phyloP scores from a whole-genome alignment of 768 basidiomycete species.

The Phaeotremella fagi region DNA sequence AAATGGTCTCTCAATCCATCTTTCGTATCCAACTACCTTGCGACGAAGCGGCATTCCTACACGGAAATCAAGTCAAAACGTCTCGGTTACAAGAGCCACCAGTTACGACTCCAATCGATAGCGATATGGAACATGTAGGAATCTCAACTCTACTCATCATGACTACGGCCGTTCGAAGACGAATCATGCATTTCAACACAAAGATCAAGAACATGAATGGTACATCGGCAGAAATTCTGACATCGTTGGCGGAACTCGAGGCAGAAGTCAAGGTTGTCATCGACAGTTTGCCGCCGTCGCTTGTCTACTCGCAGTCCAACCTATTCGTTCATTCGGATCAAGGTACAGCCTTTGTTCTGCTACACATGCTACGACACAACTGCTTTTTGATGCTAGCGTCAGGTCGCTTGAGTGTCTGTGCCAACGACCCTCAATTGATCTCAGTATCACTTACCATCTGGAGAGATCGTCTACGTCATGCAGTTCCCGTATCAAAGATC shows the following conservation, averaged over 20 bases:
- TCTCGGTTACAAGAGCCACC: not conserved
- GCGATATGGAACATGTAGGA: not conserved
- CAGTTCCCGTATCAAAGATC: not conserved
- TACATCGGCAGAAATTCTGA: not conserved
- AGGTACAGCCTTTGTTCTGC: conserved; percentile 1
- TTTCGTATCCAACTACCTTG: conserved; percentile 22
- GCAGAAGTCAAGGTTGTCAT: conserved; percentile 1
- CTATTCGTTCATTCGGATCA: conserved; percentile 5
- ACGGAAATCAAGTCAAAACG: conserved; percentile 2
- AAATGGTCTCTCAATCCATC: conserved; percentile 7
- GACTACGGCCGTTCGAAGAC: conserved; percentile 4
- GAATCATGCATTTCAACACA: conserved; percentile 6
- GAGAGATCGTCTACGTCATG: not conserved
- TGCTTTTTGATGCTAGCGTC: conserved; percentile 11
- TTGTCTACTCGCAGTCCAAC: conserved; percentile 7
- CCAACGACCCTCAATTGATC: not conserved
- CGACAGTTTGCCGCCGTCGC: conserved; percentile 4
- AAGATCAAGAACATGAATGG: not conserved
- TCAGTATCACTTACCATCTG: not conserved
- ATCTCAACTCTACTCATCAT: conserved; percentile 1
- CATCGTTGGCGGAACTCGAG: not conserved
- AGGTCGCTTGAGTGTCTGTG: not conserved
- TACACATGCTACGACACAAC: conserved; percentile 8
- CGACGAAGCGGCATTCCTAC: conserved; percentile 12
- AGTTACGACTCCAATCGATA: not conserved